phyloP scores from a whole-genome alignment of 805 yeast species.

The Candida tallmaniae region DNA sequence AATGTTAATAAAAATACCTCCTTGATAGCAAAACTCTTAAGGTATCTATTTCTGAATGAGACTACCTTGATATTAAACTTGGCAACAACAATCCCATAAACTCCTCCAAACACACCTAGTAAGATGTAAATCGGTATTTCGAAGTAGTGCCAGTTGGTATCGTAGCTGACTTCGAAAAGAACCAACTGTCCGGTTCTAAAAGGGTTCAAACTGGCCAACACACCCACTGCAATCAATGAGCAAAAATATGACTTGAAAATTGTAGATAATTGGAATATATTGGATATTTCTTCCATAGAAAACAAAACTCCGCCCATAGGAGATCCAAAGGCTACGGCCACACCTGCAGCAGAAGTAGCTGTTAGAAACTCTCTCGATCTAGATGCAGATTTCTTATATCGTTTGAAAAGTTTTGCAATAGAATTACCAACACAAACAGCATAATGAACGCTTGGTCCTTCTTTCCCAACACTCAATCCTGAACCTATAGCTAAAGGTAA shows the following conservation, averaged over 20 bases:
- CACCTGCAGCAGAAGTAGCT: slow-evolving; percentile 97
- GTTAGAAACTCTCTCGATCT: slow-evolving; percentile 60
- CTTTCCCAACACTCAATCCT: slow-evolving; percentile 92
- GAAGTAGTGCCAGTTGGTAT: slow-evolving; percentile 77
- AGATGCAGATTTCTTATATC: slow-evolving; percentile 43
- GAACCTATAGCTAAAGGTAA: slow-evolving; percentile 90
- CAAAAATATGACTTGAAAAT: slow-evolving; percentile 92
- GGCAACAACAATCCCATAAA: slow-evolving; percentile 76
- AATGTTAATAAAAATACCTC: slow-evolving; percentile 69
- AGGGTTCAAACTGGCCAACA: slow-evolving; percentile 79
- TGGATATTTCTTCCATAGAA: slow-evolving; percentile 85
- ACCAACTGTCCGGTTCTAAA: slow-evolving; percentile 94
- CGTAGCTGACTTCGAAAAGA: slow-evolving; percentile 85
- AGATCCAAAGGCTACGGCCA: slow-evolving; percentile 95
- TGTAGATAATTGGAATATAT: slow-evolving; percentile 67
- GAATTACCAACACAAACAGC: slow-evolving; percentile 94
- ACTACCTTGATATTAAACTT: slow-evolving; percentile 73
- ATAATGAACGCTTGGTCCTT: slow-evolving; percentile 97
- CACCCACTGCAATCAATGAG: slow-evolving; percentile 80
- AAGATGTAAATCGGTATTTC: slow-evolving; percentile 79
- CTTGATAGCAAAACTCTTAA: slow-evolving; percentile 53
- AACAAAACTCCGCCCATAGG: slow-evolving; percentile 97
- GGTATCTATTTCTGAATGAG: slow-evolving; percentile 67
- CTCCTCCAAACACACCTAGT: slow-evolving; percentile 87
- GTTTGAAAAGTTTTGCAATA: slow-evolving; percentile 52